These are phyloP conservation scores for Arthrobotrys sinensis DNA, from an alignment of 2,329 filamentous ascomycete species.

Conservation along the genomic window DNA sequence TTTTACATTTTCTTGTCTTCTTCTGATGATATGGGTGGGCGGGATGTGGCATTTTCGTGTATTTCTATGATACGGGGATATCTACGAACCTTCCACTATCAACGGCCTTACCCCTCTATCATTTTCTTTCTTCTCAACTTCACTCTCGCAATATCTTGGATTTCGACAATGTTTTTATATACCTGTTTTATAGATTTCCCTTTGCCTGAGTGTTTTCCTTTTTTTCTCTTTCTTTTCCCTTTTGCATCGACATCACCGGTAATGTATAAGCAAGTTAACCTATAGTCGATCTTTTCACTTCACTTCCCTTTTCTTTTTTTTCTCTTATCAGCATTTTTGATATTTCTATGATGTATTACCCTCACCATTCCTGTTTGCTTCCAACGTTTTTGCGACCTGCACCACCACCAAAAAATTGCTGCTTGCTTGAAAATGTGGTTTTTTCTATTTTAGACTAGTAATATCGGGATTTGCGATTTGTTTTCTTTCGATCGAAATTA, in stretches of 20 bases:
- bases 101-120: neutral
- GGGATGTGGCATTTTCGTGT: conserved; percentile 12
- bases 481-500: too few species aligned
- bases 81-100: conserved; percentile 32
- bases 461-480: conserved; percentile 3
- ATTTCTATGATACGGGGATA: neutral
- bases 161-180: conserved; percentile 21
- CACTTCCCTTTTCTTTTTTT: neutral
- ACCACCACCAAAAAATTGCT: conserved; percentile 6
- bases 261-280: conserved; percentile 46
- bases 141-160: conserved; percentile 9
- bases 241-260: conserved; percentile 17
- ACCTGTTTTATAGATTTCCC: conserved; percentile 36
- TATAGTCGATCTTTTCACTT: conserved; percentile 20
- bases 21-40: neutral
- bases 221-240: neutral
- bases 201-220: conserved; percentile 13
- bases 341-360: conserved; percentile 27
- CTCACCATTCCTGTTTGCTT: conserved; percentile 7
- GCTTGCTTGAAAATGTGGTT: conserved; percentile 2
- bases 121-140: conserved; percentile 1
- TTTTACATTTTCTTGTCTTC: conserved; percentile 15
- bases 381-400: neutral
- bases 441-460: conserved; percentile 29
- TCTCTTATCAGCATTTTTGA: conserved; percentile 7